These are phyloP conservation scores for Asterophora parasitica DNA, from an alignment of 768 basidiomycete genomes.

Conservation along the genomic window DNA sequence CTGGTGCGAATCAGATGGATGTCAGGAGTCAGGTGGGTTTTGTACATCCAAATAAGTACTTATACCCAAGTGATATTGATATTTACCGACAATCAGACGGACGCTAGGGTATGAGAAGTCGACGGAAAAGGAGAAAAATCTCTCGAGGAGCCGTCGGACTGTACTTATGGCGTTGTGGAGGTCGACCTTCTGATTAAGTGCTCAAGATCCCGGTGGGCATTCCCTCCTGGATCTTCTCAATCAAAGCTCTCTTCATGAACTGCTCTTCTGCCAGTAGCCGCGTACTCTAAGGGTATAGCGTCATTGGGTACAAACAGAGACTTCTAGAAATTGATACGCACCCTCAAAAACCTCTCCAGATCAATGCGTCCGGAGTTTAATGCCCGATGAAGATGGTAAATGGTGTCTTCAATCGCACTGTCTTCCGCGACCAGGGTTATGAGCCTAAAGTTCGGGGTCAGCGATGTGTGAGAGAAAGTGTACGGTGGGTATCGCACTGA, in stretches of 20 bases:
- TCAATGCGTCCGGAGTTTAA: conserved; percentile 89
- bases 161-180: conserved; percentile 2
- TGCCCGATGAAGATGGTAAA: conserved; percentile 93
- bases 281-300: conserved; percentile 49
- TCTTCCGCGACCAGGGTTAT: conserved; percentile 99
- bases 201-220: conserved; percentile 46
- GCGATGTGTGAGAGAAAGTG: conserved; percentile 8
- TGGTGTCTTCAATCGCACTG: conserved; percentile 96
- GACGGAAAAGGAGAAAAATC: conserved; percentile 32
- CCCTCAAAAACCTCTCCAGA: conserved; percentile 90
- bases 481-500: conserved; percentile 57
- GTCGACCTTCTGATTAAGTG: conserved; percentile 7
- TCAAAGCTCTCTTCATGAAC: conserved; percentile 92
- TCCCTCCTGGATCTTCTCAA: conserved; percentile 79
- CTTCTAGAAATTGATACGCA: conserved; percentile 32
- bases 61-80: neutral
- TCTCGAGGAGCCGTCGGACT: conserved; percentile 31
- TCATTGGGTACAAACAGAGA: conserved; percentile 9
- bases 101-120: conserved; percentile 14
- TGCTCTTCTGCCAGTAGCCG: conserved; percentile 91
- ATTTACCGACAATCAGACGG: conserved; percentile 3
- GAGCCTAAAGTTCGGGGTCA: conserved; percentile 47
- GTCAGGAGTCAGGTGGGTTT: neutral
- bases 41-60: neutral
- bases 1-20: neutral